Evolutionary conservation across 139 green algal genomes (phyloP).

Genomic region (Chlamydomonas incerta): DNA sequence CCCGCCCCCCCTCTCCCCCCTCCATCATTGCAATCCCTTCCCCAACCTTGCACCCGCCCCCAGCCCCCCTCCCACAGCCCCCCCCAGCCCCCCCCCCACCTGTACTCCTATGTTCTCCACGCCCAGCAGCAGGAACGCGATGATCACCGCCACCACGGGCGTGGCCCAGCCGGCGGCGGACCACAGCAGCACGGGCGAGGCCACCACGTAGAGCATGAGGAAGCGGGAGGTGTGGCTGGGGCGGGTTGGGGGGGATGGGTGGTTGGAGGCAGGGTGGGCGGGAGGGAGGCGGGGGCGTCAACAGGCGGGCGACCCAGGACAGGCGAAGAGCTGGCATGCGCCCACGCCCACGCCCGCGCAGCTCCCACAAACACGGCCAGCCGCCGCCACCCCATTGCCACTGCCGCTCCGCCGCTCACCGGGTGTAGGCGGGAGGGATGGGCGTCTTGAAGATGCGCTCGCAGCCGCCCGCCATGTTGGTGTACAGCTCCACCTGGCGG

Average conservation of each 20-base stretch:
- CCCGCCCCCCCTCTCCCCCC: no score
- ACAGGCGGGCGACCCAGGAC: no score
- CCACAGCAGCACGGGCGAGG: conserved; percentile 47
- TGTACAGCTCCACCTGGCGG: conserved; percentile 48
- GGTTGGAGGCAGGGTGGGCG: no score
- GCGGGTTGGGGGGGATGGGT: background rate
- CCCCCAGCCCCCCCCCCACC: background rate
- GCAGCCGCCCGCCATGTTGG: conserved; percentile 55
- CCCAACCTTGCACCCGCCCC: background rate
- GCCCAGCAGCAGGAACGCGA: conserved; percentile 57
- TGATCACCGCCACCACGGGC: conserved; percentile 39
- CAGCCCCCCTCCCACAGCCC: background rate
- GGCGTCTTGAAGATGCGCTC: conserved; percentile 73
- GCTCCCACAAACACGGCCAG: no score
- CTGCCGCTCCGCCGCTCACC: conserved; percentile 25
- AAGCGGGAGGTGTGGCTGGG: conserved; percentile 44
- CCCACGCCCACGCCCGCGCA: no score
- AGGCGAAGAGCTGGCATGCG: no score
- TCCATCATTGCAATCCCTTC: no score
- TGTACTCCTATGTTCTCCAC: conserved; percentile 46
- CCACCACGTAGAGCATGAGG: conserved; percentile 50
- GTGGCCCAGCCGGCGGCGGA: conserved; percentile 23
- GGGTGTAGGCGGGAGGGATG: conserved; percentile 74
- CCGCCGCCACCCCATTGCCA: no score
- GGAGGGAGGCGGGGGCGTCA: no score